Evolutionary conservation across 306 rosid genomes (phyloP), one percentile per base, ranked within the genome.

Genomic region (Glycine tomentella): DNA sequence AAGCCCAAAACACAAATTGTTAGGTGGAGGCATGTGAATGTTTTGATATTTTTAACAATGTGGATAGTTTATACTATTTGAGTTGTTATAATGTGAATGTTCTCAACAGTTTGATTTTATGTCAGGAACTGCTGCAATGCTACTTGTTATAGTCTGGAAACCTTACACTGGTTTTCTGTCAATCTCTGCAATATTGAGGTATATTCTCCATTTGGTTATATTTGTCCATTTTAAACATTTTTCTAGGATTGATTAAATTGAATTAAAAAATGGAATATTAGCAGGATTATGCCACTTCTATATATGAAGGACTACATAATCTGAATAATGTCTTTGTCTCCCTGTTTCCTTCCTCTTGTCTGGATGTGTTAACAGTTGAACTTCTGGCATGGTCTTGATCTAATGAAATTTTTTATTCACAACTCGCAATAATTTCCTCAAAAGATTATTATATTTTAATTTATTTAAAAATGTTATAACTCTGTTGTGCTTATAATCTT

Each of bases 111-210:
- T 25, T 25, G 31, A 25, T 25, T 25, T 67, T 7, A 84, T 88
- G 51, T 69, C 87, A 93, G 98, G 99, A 92, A 93, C 97, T 80
- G 99, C 98, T 87, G 94, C 93, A 50, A 88, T 96, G 97, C 86
- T 96, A 72, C 98, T 96, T 71, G 88, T 93, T 81, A 87, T 92
- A 88, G 93, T 93, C 73, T 96, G 99, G 99, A 90, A 83, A 87
- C 97, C 97, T 63, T 87, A 82, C 84, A 90, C 91, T 78, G 83
- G 91, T 83, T 81, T 87, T 82, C 89, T 93, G 75, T 80, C 98
- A 46, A 94, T 96, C 83, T 78, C 97, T 36, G 45, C 92, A 50
- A 86, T 92, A 74, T 84, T 96, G 80, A 92, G 99, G 99, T 96
- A 89, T 45, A 11, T 17, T 52, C 58, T 36, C 61, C 76, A 65